Conservation (phyloP, 805 yeast genomes). For the Pichia nakasei region DNA sequence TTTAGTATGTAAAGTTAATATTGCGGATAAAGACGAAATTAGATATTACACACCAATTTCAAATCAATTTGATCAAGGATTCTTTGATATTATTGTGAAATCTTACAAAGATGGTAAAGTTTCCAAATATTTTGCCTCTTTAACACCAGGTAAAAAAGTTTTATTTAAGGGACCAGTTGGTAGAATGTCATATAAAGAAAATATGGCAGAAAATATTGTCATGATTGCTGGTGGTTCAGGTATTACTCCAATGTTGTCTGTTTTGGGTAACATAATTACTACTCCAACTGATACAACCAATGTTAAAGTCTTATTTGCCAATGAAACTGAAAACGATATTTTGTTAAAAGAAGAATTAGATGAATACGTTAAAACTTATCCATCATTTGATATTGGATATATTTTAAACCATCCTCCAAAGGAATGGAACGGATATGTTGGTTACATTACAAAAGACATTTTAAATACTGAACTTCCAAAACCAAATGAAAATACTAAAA, state of each 20-base stretch:
- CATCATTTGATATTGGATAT: conserved; percentile 53
- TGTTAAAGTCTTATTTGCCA: conserved; percentile 58
- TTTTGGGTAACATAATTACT: conserved; percentile 60
- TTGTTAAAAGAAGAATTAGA: conserved; percentile 65
- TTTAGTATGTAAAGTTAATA: conserved; percentile 44
- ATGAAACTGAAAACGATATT: conserved; percentile 70
- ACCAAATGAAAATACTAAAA: conserved; percentile 39
- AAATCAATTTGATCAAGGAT: conserved; percentile 59
- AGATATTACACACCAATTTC: conserved; percentile 75
- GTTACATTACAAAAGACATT: conserved; percentile 53
- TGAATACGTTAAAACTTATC: conserved; percentile 54
- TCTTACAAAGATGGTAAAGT: conserved; percentile 67
- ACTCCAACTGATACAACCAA: conserved; percentile 58
- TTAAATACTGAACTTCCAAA: conserved; percentile 45
- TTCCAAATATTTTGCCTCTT: conserved; percentile 55
- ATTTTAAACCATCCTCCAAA: conserved; percentile 43
- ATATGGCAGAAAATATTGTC: conserved; percentile 54
- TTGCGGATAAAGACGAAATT: conserved; percentile 44
- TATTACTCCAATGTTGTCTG: conserved; percentile 82
- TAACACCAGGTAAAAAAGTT: conserved; percentile 57
- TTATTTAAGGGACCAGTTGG: conserved; percentile 78
- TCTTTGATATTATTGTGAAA: conserved; percentile 68
- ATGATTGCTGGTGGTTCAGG: conserved; percentile 85
- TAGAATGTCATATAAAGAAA: conserved; percentile 47
- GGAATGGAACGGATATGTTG: conserved; percentile 45